A percentile compares a stretch with the other conserved stretches of the same genome.
phyloP scores from a whole-genome alignment of 2,329 filamentous ascomycete genomes.

The Cadophora luteo-olivacea region DNA sequence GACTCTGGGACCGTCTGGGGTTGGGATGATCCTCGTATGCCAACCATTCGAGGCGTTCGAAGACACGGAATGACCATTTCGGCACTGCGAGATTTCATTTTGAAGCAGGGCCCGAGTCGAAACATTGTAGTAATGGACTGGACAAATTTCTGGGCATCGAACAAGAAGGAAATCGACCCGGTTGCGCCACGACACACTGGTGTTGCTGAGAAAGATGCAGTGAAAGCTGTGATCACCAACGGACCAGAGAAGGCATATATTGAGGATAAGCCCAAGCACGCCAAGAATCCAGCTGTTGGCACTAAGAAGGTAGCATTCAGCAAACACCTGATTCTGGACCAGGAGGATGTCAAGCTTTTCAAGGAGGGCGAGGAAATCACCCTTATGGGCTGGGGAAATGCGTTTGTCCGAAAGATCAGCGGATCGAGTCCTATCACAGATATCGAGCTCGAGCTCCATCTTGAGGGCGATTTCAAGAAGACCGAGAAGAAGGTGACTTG shows the following conservation, averaged over 20 bases:
- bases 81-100: conserved; percentile 81
- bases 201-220: conserved; percentile 72
- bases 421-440: conserved; percentile 66
- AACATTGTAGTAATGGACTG: conserved; percentile 87
- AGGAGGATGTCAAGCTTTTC: conserved; percentile 83
- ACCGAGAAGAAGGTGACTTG: conserved; percentile 98
- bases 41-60: conserved; percentile 80
- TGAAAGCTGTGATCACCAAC: conserved; percentile 73
- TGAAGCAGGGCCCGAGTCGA: conserved; percentile 83
- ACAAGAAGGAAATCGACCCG: conserved; percentile 86
- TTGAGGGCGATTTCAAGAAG: conserved; percentile 91
- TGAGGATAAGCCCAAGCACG: conserved; percentile 84
- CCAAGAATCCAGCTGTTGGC: conserved; percentile 86
- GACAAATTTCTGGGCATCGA: conserved; percentile 71
- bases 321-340: conserved; percentile 79
- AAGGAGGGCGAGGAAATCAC: conserved; percentile 89
- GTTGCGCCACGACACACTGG: conserved; percentile 77
- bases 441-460: conserved; percentile 84
- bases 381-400: conserved; percentile 96
- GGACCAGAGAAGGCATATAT: conserved; percentile 65
- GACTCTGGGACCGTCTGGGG: conserved; percentile 78
- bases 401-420: conserved; percentile 73
- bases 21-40: conserved; percentile 89
- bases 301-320: conserved; percentile 86
- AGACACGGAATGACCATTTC: conserved; percentile 80